phyloP scores from a whole-genome alignment of 1,284 basidiomycete genomes.

The Rhizoctonia solani region DNA sequence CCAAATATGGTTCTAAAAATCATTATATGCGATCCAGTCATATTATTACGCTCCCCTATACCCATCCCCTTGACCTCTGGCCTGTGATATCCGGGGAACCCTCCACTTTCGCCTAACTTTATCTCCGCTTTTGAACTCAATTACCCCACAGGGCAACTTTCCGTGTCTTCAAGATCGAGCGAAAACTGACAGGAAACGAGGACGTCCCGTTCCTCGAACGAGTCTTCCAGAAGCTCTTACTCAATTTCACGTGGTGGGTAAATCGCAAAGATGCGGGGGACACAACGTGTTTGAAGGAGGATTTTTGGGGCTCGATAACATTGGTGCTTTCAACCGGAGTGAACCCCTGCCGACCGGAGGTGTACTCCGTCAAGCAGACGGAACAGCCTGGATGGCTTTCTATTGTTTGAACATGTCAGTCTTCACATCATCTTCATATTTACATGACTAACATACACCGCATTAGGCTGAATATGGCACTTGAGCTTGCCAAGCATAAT shows the following conservation, averaged over 20 bases:
- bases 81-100: not conserved
- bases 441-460: not conserved
- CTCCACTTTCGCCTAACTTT: not conserved
- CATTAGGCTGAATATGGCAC: slow-evolving; percentile 89
- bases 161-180: slow-evolving; percentile 97
- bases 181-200: slow-evolving; percentile 89
- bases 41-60: not conserved
- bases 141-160: slow-evolving; percentile 76
- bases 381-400: slow-evolving; percentile 99
- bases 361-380: slow-evolving; percentile 90
- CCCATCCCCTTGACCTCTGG: not conserved
- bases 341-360: slow-evolving; percentile 95
- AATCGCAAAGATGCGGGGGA: slow-evolving; percentile 96
- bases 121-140: slow-evolving; percentile 4
- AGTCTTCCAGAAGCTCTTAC: slow-evolving; percentile 95
- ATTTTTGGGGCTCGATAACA: slow-evolving; percentile 97
- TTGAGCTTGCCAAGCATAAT: slow-evolving; percentile 98
- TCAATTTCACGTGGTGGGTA: slow-evolving; percentile 99
- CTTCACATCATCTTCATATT: not conserved
- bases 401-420: slow-evolving; percentile 91
- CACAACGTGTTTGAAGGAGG: slow-evolving; percentile 98
- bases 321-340: slow-evolving; percentile 96
- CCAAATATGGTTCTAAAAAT: not conserved
- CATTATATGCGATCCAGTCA: not conserved
- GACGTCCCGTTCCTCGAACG: slow-evolving; percentile 93